Base-by-base conservation (phyloP, 2,329 filamentous ascomycete genomes). In the Monilinia fructicola region DNA sequence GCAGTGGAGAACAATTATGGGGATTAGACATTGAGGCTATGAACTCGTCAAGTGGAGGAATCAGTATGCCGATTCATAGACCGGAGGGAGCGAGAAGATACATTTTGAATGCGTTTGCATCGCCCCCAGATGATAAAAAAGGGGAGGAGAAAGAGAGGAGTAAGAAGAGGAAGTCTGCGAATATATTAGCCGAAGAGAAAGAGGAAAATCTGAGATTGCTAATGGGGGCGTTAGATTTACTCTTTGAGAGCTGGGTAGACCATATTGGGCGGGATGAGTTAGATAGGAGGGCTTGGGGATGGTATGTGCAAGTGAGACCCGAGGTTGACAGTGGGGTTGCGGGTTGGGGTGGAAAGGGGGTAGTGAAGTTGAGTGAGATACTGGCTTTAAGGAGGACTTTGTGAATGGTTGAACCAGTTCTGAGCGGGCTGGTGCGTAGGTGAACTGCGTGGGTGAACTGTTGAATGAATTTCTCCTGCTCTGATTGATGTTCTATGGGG, bases 331-430 rank as follows among this genome's bases (percentile, higher is more conserved):
- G 82, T 66, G 93, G 92, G 0, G 85, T 86, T 58, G 85, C 87
- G 26, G 92, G 93, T 1, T 96, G 92, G 92, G 92, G 92, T 38
- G 90, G 89, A 16, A 95, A 94, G 77, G 91, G 90, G 1, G 79
- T 81, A 64, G 80, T 96, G 38, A 87, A 82, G 71, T 76, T 96
- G 46, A 79, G 79, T 18, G 86, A 87, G 70, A 91, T 96, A 52
- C 76, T 93, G 70, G 82, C 82, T 11, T 73, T 91, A 69, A 81
- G 84, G 67, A 80, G 83, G 62, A 80, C 73, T 58, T 69, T 50
- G 44, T 74, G 63, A 72, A 18, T 42, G 40, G 40, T 5, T 14
- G 16, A 14, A 42, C 40, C 10, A 42, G 40, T 42, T 42, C 12
- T 16, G 40, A 42, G 40, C 16, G 40, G 3, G 16, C 4, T 42